A percentile compares a stretch with the other conserved stretches of the same genome.
These are phyloP conservation scores for Xylaria telfairii DNA, from an alignment of 495 filamentous ascomycete genomes.

Conservation along the genomic window DNA sequence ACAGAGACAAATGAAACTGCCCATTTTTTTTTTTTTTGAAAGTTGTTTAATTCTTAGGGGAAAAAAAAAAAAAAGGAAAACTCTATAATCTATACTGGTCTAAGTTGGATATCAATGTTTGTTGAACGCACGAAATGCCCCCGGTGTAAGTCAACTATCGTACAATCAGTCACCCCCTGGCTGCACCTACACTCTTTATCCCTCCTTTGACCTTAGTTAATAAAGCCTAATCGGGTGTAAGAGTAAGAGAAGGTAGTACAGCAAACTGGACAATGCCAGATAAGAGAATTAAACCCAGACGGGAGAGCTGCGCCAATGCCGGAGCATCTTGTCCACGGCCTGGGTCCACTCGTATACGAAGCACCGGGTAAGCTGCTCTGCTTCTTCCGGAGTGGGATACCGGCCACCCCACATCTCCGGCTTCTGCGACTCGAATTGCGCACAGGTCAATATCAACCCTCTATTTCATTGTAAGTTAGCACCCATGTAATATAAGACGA, in stretches of 20 bases:
- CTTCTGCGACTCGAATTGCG: slow-evolving; percentile 61
- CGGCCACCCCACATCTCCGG: slow-evolving; percentile 77
- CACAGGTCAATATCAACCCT: slow-evolving; percentile 64
- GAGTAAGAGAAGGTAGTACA: neutral
- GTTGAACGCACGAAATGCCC: neutral
- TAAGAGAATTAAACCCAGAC: slow-evolving; percentile 55
- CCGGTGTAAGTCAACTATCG: neutral
- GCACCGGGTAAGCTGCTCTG: slow-evolving; percentile 64
- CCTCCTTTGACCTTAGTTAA: neutral
- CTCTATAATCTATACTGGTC: slow-evolving; percentile 9
- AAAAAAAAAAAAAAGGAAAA: neutral
- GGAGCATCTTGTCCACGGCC: slow-evolving; percentile 69
- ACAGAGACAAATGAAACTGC: neutral
- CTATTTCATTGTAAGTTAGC: slow-evolving; percentile 39
- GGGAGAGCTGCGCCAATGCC: slow-evolving; percentile 70
- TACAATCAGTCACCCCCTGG: neutral
- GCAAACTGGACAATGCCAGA: neutral
- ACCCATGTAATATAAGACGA: neutral
- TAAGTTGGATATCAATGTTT: slow-evolving; percentile 4
- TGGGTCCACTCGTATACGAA: slow-evolving; percentile 72
- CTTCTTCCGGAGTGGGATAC: slow-evolving; percentile 59
- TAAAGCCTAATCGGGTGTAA: neutral
- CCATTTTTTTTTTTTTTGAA: neutral
- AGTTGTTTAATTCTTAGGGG: no score
- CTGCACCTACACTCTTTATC: neutral